Percentiles rank a stretch among this genome's conserved stretches.
These are phyloP conservation scores for Lentinula edodes DNA, from an alignment of 768 basidiomycete species.

Conservation along the genomic window DNA sequence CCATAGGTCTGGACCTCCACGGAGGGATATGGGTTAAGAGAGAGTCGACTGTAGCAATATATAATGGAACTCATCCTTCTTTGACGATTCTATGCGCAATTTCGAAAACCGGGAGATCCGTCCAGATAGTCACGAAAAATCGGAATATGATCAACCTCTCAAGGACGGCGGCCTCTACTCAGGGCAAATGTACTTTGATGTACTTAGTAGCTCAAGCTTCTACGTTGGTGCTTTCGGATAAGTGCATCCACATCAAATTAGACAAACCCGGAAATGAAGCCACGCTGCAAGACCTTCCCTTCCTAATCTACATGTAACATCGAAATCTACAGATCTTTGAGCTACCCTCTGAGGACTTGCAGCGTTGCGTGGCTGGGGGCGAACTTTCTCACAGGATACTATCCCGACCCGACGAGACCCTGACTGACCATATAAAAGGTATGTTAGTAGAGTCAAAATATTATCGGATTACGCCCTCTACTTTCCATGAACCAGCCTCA, in stretches of 20 bases:
- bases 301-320: background rate
- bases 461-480: background rate
- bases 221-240: background rate
- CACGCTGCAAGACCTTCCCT: background rate
- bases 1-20: no score
- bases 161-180: background rate
- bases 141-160: background rate
- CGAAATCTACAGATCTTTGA: constrained; percentile 4
- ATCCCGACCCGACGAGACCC: background rate
- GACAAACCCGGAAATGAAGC: constrained; percentile 2
- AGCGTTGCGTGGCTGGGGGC: background rate
- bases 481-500: constrained; percentile 9
- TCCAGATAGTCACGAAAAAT: background rate
- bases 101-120: no score
- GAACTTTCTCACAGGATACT: background rate
- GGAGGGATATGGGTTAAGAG: no score
- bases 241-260: background rate
- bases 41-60: no score
- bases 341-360: background rate
- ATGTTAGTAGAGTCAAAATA: background rate
- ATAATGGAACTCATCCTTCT: no score
- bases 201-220: background rate
- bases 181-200: background rate
- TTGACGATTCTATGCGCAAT: no score
- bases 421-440: background rate